A percentile compares a stretch with the other conserved stretches of the same genome.
Conservation (phyloP, 352 stramenopile species). For the Nothophytophthora sp. region DNA sequence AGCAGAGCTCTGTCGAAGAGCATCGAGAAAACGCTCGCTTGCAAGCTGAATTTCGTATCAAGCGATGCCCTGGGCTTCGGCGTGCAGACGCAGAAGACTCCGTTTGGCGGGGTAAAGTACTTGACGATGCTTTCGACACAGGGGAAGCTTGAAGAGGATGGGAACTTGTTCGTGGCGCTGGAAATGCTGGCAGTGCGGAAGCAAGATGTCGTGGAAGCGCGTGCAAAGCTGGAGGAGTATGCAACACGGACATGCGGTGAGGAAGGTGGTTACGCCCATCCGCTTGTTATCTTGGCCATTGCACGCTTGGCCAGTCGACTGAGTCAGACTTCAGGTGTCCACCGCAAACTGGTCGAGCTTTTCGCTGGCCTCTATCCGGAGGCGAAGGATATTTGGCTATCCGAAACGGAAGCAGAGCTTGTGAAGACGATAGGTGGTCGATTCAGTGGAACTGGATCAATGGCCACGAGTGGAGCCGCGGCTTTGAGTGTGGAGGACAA, state of each 20-base stretch:
- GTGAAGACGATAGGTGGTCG: neutral
- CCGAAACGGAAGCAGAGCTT: conserved; percentile 23
- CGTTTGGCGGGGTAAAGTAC: conserved; percentile 59
- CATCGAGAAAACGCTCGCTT: conserved; percentile 40
- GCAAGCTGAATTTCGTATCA: conserved; percentile 42
- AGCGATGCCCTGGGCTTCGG: neutral
- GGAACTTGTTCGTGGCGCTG: conserved; percentile 53
- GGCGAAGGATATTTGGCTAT: conserved; percentile 44
- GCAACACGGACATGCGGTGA: conserved; percentile 16
- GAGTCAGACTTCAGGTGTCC: conserved; percentile 17
- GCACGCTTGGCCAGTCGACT: conserved; percentile 33
- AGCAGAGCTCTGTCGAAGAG: conserved; percentile 29
- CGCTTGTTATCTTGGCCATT: conserved; percentile 57
- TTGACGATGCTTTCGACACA: conserved; percentile 33
- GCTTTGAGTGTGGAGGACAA: conserved; percentile 38
- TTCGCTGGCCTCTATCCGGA: conserved; percentile 61
- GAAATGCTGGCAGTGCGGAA: conserved; percentile 58
- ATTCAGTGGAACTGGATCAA: neutral
- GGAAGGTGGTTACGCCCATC: conserved; percentile 30
- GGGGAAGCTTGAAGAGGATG: conserved; percentile 36
- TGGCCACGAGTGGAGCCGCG: neutral
- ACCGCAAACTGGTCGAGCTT: conserved; percentile 41
- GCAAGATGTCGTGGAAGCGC: conserved; percentile 23
- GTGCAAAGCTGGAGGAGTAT: conserved; percentile 41
- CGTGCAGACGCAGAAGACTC: conserved; percentile 14